Percentiles rank a stretch among this genome's conserved stretches.
Evolutionary conservation across 176 grass and related monocot species (phyloP).

Genomic region (Paspalum notatum): DNA sequence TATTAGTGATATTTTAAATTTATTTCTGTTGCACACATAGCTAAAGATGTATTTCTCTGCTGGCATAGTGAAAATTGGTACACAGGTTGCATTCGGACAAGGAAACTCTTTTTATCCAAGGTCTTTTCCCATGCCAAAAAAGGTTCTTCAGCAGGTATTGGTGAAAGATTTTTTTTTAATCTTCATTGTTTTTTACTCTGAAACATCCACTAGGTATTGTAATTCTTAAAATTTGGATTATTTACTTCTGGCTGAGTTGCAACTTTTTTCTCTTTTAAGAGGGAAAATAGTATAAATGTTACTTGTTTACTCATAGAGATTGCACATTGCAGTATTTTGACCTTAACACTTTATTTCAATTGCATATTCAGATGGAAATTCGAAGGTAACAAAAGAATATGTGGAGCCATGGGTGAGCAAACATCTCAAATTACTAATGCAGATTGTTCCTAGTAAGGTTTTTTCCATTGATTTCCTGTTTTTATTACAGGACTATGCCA

Average conservation of each 20-base stretch:
- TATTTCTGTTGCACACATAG: neutral
- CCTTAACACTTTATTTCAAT: constrained; percentile 22
- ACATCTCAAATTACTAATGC: constrained; percentile 6
- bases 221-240: constrained; percentile 8
- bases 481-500: constrained; percentile 61
- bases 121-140: constrained; percentile 36
- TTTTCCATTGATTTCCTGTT: constrained; percentile 14
- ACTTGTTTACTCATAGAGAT: constrained; percentile 23
- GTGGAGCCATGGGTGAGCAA: constrained; percentile 66
- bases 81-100: constrained; percentile 68
- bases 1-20: constrained; percentile 6
- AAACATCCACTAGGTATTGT: neutral
- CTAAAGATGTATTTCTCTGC: constrained; percentile 16
- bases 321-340: neutral
- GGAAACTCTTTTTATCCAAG: constrained; percentile 54
- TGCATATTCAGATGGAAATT: constrained; percentile 15
- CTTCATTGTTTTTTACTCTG: constrained; percentile 18
- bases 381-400: constrained; percentile 50
- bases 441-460: constrained; percentile 6
- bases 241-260: neutral
- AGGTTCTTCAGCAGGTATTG: constrained; percentile 29
- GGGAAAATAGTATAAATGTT: neutral
- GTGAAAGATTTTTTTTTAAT: constrained; percentile 30
- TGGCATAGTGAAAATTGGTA: constrained; percentile 33
- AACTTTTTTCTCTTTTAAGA: constrained; percentile 9